These are phyloP conservation scores for Fusarium praegraminearum DNA, from an alignment of 2,329 filamentous ascomycete genomes.

Conservation along the genomic window DNA sequence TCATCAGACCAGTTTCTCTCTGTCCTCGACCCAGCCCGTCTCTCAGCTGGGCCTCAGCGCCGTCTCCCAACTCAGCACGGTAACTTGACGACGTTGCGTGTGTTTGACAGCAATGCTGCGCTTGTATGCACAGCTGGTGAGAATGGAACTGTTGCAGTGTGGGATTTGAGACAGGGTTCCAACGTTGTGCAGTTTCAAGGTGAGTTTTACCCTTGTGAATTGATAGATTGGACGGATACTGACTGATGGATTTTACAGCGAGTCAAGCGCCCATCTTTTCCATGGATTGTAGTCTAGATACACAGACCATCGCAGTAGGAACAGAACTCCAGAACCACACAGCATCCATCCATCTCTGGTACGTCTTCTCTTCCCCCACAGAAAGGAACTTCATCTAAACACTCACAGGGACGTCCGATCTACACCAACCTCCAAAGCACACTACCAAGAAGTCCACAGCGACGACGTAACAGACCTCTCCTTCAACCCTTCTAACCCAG, in stretches of 20 bases:
- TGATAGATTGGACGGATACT: not conserved
- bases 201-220: constrained; percentile 51
- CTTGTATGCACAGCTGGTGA: constrained; percentile 77
- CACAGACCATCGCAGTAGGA: constrained; percentile 75
- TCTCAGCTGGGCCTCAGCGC: constrained; percentile 64
- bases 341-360: constrained; percentile 73
- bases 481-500: constrained; percentile 70
- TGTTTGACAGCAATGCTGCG: constrained; percentile 63
- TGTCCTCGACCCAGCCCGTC: constrained; percentile 69
- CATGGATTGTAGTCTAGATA: constrained; percentile 69
- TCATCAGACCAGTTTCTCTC: constrained; percentile 78
- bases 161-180: constrained; percentile 70
- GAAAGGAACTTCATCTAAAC: not conserved
- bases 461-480: constrained; percentile 72
- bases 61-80: constrained; percentile 66
- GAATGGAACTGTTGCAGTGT: constrained; percentile 74
- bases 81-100: constrained; percentile 72
- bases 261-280: constrained; percentile 68
- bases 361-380: constrained; percentile 32
- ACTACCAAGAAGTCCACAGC: constrained; percentile 74
- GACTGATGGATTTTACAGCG: constrained; percentile 49
- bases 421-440: constrained; percentile 59
- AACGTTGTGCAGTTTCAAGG: constrained; percentile 60
- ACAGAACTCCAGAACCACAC: constrained; percentile 77
- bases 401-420: constrained; percentile 67